A percentile compares a stretch with the other conserved stretches of the same genome.
These are phyloP conservation scores for Guadua angustifolia DNA, from an alignment of 176 grass and related monocot genomes.

Conservation along the genomic window DNA sequence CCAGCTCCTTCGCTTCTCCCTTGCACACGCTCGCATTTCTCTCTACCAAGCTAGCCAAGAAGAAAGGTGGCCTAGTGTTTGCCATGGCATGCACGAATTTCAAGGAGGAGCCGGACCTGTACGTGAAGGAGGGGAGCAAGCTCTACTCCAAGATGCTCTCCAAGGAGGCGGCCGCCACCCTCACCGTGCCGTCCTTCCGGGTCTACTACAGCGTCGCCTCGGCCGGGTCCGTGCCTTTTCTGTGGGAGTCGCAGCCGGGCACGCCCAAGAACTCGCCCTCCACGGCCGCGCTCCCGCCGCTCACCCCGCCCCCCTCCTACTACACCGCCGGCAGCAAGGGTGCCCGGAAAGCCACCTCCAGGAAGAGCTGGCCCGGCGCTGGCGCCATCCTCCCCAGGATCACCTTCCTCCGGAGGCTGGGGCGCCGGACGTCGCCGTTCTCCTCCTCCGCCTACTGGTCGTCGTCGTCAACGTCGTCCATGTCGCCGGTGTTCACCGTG, in stretches of 20 bases:
- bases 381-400: slow-evolving; percentile 31
- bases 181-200: slow-evolving; percentile 57
- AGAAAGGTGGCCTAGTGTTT: background rate
- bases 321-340: background rate
- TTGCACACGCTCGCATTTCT: background rate
- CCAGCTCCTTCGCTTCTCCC: slow-evolving; percentile 39
- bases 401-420: slow-evolving; percentile 18
- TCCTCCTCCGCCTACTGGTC: slow-evolving; percentile 31
- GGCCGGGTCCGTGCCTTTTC: slow-evolving; percentile 54
- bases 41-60: background rate
- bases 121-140: slow-evolving; percentile 38
- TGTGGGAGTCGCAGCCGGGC: slow-evolving; percentile 63
- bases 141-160: slow-evolving; percentile 56
- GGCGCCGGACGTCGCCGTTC: slow-evolving; percentile 16
- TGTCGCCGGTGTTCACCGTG: slow-evolving; percentile 56
- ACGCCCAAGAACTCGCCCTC: slow-evolving; percentile 57
- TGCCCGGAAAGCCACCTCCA: background rate
- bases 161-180: slow-evolving; percentile 51
- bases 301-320: slow-evolving; percentile 66
- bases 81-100: slow-evolving; percentile 41
- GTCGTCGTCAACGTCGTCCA: slow-evolving; percentile 31
- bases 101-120: slow-evolving; percentile 15
- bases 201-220: slow-evolving; percentile 62
- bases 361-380: background rate
- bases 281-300: slow-evolving; percentile 41